Percentiles rank a stretch among this genome's conserved stretches.
Evolutionary conservation across 371 early-diverging fungal species (phyloP).

Genomic region (Parasitella parasitica): DNA sequence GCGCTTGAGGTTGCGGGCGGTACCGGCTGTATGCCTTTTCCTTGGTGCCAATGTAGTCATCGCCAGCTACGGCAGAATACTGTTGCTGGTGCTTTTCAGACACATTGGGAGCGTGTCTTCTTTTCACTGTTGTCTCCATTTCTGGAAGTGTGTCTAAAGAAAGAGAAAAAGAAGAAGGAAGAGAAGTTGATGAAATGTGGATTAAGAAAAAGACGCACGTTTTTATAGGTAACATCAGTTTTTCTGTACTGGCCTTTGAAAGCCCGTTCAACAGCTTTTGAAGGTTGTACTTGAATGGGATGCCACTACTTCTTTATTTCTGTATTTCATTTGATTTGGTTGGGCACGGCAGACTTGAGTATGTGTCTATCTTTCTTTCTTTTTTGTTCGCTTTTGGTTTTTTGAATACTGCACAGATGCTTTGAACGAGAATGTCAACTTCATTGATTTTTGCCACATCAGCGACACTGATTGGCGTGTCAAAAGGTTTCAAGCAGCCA

Average conservation of each 20-base stretch:
- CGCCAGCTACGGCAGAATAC: neutral
- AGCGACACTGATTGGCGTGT: neutral
- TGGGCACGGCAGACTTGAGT: too few species aligned
- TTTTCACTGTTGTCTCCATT: conserved; percentile 47
- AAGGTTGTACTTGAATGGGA: too few species aligned
- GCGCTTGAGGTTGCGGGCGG: conserved; percentile 15
- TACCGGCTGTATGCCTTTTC: conserved; percentile 23
- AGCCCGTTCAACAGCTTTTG: neutral
- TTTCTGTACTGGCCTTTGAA: neutral
- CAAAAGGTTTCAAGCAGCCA: neutral
- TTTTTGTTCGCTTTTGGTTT: too few species aligned
- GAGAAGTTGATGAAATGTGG: neutral
- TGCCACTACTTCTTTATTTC: too few species aligned
- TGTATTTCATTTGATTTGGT: neutral
- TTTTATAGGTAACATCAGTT: neutral
- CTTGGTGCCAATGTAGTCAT: conserved; percentile 5
- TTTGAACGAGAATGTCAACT: too few species aligned
- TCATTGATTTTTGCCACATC: neutral
- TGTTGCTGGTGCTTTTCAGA: conserved; percentile 9
- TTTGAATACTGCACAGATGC: too few species aligned
- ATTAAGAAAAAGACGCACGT: neutral
- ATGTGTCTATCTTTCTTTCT: too few species aligned
- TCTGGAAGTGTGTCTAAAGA: neutral
- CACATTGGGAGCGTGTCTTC: conserved; percentile 34
- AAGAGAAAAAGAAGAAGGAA: neutral